Base-by-base conservation (phyloP, 164 flowering plant species). In the Aristolochia fimbriata region DNA sequence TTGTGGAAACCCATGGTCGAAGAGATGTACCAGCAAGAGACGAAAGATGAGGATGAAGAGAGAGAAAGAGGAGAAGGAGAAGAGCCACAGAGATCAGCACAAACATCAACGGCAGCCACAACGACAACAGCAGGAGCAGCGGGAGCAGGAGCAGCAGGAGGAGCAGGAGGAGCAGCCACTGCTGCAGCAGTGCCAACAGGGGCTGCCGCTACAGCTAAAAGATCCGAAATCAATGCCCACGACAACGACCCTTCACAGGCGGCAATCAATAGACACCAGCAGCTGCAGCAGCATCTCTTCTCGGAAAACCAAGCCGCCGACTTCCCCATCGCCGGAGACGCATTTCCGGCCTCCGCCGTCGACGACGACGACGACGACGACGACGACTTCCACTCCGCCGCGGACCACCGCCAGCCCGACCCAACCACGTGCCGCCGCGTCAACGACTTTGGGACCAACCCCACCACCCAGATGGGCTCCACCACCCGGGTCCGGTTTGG, bases 1-100 rank as follows among this genome's bases (percentile, higher is more conserved):
- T 57, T 79, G 71, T 79, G 83, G 83, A 79, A 79, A 68, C 83
- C 83, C 51, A 77, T 79, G 83, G 83, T 79, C 43, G 83, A 79
- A 59, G 83, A 79, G 60, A 79, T 79, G 76, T 79, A 79, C 70
- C 79, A 77, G 64, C 74, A 70, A 60, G 83, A 80, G 57, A 45
- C 67, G 63, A 68, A 62, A 59, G 76, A 73, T 15, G 71, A 65
- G n/a, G 70, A 51, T 20, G 67, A 62, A 14, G 57, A 62, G 8
- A 24, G 14, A 15, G 46, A 30, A 54, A 58, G 46, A 33, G 58
- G 21, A 16, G 24, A 15, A 54, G 58, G 51, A 33, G 64, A 51
- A 20, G 24, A 22, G 1, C n/a, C 4, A 59, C 59, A 22, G 56
- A 58, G 60, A 2, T 2, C 3, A 47, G 58, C 74, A 61, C 71